A percentile compares a stretch with the other conserved stretches of the same genome.
These are phyloP conservation scores for Chernovozyma aurita DNA, from an alignment of 1,139 yeast species.

Conservation along the genomic window DNA sequence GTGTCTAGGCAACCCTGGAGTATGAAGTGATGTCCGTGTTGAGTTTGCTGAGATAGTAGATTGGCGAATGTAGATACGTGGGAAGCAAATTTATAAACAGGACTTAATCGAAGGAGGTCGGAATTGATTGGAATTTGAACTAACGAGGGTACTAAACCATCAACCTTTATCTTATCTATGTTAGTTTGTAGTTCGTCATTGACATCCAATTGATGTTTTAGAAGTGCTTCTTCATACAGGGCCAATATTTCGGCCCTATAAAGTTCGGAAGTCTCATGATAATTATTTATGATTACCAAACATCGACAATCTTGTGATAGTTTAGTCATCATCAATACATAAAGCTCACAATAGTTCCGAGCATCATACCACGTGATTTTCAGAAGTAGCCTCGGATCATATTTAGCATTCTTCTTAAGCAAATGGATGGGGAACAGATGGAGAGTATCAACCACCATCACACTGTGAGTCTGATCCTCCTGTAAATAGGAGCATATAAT, in stretches of 20 bases:
- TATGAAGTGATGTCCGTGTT: constrained; percentile 13
- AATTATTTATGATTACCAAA: constrained; percentile 18
- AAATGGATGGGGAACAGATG: constrained; percentile 26
- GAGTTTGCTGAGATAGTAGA: constrained; percentile 16
- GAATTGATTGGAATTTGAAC: constrained; percentile 30
- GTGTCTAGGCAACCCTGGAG: constrained; percentile 32
- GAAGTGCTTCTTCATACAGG: constrained; percentile 30
- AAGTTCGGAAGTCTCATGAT: constrained; percentile 34
- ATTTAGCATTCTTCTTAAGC: constrained; percentile 17
- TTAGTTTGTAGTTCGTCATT: constrained; percentile 20
- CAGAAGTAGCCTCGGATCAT: constrained; percentile 15
- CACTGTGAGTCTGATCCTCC: constrained; percentile 10
- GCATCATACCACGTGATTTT: constrained; percentile 15
- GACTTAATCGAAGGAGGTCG: constrained; percentile 28
- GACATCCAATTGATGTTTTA: constrained; percentile 29
- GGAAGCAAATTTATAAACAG: constrained; percentile 26
- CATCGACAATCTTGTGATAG: constrained; percentile 11
- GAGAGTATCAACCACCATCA: constrained; percentile 29
- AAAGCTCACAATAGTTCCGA: constrained; percentile 25
- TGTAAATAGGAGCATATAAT: constrained; percentile 28
- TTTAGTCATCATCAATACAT: neutral
- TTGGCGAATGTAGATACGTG: constrained; percentile 28
- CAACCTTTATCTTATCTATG: constrained; percentile 16
- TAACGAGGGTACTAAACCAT: constrained; percentile 20
- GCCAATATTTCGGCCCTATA: constrained; percentile 33